These are phyloP conservation scores for Didymella segeticola DNA, from an alignment of 2,329 filamentous ascomycete genomes.

Conservation along the genomic window DNA sequence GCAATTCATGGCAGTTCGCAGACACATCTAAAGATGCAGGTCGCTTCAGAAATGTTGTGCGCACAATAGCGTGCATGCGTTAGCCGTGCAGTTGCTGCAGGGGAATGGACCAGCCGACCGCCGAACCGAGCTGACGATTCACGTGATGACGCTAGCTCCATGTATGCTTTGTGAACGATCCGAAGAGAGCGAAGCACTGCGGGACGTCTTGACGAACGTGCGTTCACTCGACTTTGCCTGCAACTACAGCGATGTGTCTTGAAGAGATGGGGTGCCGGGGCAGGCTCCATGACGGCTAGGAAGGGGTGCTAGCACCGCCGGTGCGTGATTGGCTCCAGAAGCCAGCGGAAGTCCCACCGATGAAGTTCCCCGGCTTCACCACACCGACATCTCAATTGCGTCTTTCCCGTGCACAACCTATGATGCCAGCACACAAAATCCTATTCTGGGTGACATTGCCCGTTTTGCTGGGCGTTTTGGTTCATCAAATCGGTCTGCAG, in stretches of 20 bases:
- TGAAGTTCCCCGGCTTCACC: constrained; percentile 1
- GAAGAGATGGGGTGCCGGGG: not conserved
- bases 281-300: constrained; percentile 1
- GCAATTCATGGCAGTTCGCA: not conserved
- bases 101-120: not conserved
- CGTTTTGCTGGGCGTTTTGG: constrained; percentile 32
- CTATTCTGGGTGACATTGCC: constrained; percentile 35
- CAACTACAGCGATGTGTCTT: not conserved
- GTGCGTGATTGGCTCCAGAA: constrained; percentile 10
- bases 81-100: constrained; percentile 4
- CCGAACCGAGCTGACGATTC: not conserved
- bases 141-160: constrained; percentile 3
- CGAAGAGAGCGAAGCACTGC: not conserved
- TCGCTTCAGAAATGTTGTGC: not conserved
- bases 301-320: not conserved
- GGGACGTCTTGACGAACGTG: not conserved
- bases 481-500: constrained; percentile 38
- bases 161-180: not conserved
- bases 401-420: not conserved
- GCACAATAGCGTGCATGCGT: not conserved
- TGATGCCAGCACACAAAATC: constrained; percentile 30
- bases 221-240: not conserved
- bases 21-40: not conserved
- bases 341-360: constrained; percentile 10
- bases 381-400: constrained; percentile 10